A percentile compares a stretch with the other conserved stretches of the same genome.
Evolutionary conservation across 106 monocot species (phyloP).

Genomic region (Dendrobium officinale): DNA sequence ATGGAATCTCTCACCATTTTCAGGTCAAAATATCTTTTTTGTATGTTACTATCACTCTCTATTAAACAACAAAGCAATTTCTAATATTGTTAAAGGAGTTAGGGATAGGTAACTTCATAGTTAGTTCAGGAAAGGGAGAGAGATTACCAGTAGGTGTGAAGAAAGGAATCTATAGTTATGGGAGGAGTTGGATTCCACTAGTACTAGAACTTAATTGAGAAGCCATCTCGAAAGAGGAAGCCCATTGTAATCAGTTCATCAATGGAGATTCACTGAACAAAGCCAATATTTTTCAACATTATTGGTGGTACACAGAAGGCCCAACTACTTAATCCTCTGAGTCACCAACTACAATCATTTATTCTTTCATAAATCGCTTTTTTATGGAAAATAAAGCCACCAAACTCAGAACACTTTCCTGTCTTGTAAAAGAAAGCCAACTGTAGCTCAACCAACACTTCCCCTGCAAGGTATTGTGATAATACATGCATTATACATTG

Average conservation of each 20-base stretch:
- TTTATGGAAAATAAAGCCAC: not conserved
- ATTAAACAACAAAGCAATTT: not conserved
- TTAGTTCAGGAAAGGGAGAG: not conserved
- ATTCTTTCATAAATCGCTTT: not conserved
- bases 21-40: not conserved
- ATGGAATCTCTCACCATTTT: not conserved
- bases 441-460: not conserved
- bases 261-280: not conserved
- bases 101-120: no score
- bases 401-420: not conserved
- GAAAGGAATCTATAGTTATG: not conserved
- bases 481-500: not conserved
- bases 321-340: not conserved
- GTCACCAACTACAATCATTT: not conserved
- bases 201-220: not conserved
- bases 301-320: not conserved
- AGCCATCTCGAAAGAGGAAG: not conserved
- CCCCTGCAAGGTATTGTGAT: not conserved
- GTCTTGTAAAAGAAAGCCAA: not conserved
- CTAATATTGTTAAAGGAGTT: not conserved
- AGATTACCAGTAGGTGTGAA: not conserved
- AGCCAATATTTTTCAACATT: not conserved
- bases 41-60: not conserved
- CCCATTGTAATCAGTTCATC: not conserved
- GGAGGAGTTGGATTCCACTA: conserved; percentile 1